phyloP scores from a whole-genome alignment of 139 green algal species.

The Tetradesmus lagerheimii region DNA sequence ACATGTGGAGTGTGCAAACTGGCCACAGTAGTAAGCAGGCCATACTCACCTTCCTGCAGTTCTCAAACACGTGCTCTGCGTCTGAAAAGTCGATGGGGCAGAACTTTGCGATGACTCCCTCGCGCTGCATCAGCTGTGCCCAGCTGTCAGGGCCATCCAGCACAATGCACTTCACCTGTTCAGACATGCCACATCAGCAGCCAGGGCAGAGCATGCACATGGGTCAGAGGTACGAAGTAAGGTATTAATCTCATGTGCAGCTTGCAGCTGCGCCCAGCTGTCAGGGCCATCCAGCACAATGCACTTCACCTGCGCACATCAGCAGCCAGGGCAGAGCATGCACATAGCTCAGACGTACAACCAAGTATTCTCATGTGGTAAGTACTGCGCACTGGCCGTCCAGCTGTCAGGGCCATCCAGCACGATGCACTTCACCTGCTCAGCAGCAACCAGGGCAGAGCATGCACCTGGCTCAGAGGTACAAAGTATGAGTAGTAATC shows the following conservation, averaged over 20 bases:
- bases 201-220: background rate
- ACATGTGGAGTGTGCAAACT: too few species aligned
- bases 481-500: too few species aligned
- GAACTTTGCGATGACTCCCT: conserved; percentile 87
- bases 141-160: conserved; percentile 90
- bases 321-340: too few species aligned
- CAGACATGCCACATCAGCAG: background rate
- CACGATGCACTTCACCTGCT: conserved; percentile 67
- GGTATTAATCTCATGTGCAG: too few species aligned
- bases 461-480: background rate
- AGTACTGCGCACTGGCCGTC: too few species aligned
- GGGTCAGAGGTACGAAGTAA: too few species aligned
- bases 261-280: background rate
- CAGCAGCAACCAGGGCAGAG: background rate
- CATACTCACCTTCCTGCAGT: conserved; percentile 75
- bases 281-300: background rate
- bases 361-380: too few species aligned
- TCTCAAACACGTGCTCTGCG: conserved; percentile 84
- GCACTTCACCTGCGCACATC: background rate
- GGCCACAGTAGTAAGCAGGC: too few species aligned
- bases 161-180: conserved; percentile 65
- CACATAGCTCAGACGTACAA: too few species aligned
- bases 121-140: conserved; percentile 75
- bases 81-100: conserved; percentile 88
- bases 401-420: conserved; percentile 90